These are phyloP conservation scores for Cubamyces sp. DNA, from an alignment of 768 basidiomycete species.

Conservation along the genomic window DNA sequence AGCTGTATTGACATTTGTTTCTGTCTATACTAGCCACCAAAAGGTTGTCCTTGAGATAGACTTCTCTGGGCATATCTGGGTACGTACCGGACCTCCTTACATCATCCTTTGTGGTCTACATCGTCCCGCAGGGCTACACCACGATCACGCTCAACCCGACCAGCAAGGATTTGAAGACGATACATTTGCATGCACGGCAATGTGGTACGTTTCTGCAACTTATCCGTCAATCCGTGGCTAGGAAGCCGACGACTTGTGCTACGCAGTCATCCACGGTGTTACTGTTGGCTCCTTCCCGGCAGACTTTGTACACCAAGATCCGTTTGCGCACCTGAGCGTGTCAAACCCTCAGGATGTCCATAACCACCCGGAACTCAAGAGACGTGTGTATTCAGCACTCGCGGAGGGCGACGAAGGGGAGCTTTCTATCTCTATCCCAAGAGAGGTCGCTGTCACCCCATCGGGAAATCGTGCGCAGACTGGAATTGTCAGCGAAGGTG, in stretches of 20 bases:
- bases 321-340: slow-evolving; percentile 65
- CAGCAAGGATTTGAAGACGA: slow-evolving; percentile 74
- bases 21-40: slow-evolving; percentile 89
- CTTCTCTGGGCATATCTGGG: slow-evolving; percentile 86
- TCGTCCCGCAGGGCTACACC: slow-evolving; percentile 75
- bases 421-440: slow-evolving; percentile 84
- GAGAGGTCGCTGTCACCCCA: slow-evolving; percentile 67
- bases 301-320: slow-evolving; percentile 80
- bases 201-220: slow-evolving; percentile 61
- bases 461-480: slow-evolving; percentile 49
- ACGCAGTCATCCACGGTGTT: slow-evolving; percentile 70
- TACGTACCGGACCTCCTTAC: slow-evolving; percentile 44
- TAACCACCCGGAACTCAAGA: slow-evolving; percentile 90
- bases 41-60: slow-evolving; percentile 94
- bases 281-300: slow-evolving; percentile 72
- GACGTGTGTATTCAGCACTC: slow-evolving; percentile 87
- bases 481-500: slow-evolving; percentile 63
- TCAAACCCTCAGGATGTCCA: slow-evolving; percentile 79
- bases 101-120: slow-evolving; percentile 18
- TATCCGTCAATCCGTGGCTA: slow-evolving; percentile 29
- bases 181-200: slow-evolving; percentile 89
- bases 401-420: slow-evolving; percentile 95
- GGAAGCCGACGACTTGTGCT: slow-evolving; percentile 31
- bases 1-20: slow-evolving; percentile 48
- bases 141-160: slow-evolving; percentile 89